phyloP scores from a whole-genome alignment of 1,139 yeast species.

The Saccharomycopsis phalli region DNA sequence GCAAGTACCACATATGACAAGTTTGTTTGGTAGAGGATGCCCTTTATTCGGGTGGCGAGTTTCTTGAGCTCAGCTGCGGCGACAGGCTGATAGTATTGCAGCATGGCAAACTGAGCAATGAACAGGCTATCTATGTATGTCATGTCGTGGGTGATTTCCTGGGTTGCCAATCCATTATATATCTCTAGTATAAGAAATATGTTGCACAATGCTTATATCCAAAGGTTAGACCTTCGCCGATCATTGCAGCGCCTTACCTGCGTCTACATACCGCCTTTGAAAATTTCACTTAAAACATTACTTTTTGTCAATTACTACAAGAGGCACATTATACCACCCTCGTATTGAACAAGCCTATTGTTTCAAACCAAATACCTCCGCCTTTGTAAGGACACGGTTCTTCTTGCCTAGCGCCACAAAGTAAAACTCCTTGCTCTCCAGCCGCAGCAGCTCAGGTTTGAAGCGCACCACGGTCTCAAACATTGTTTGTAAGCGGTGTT shows the following conservation, averaged over 20 bases:
- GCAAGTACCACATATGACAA: constrained; percentile 13
- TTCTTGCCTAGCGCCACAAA: constrained; percentile 53
- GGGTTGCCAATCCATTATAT: background rate
- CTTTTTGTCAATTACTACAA: background rate
- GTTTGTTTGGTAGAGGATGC: constrained; percentile 17
- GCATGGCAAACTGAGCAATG: constrained; percentile 4
- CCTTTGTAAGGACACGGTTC: background rate
- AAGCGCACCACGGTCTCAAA: constrained; percentile 50
- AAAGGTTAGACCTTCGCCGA: background rate
- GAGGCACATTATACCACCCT: too few relatives aligned
- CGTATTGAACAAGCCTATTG: too few relatives aligned
- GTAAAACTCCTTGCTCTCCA: constrained; percentile 60
- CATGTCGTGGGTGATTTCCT: background rate
- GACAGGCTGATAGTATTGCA: background rate
- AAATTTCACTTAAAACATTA: background rate
- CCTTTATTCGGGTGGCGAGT: constrained; percentile 10
- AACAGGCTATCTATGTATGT: constrained; percentile 3
- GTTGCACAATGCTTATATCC: background rate
- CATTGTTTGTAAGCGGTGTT: constrained; percentile 44
- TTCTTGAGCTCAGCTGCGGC: constrained; percentile 5
- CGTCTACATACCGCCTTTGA: background rate
- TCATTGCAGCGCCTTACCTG: background rate
- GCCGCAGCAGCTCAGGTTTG: constrained; percentile 53
- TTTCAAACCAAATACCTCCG: background rate
- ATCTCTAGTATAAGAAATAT: too few relatives aligned